A percentile compares a stretch with the other conserved stretches of the same genome.
Conservation (phyloP, 2,329 filamentous ascomycete genomes). For the Fusarium mundagurra region DNA sequence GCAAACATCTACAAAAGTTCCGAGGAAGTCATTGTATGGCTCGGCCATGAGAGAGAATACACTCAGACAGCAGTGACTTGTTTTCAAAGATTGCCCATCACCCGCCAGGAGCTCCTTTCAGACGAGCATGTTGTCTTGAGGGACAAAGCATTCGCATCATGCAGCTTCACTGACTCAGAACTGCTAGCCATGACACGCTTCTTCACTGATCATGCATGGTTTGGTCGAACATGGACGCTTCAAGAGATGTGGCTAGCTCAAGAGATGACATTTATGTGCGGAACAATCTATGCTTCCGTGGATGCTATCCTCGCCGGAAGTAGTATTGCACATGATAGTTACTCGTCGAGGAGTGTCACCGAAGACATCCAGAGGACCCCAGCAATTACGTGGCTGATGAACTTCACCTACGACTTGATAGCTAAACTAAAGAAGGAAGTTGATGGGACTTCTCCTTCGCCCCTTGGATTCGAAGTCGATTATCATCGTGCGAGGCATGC, state of each 20-base stretch:
- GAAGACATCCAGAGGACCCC: background rate
- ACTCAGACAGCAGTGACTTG: background rate
- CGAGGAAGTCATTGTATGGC: background rate
- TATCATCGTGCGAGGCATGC: background rate
- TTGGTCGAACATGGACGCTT: conserved; percentile 2
- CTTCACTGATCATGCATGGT: background rate
- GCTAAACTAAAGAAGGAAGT: background rate
- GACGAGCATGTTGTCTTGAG: background rate
- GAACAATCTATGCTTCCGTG: background rate
- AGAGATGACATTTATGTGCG: background rate
- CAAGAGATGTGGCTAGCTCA: conserved; percentile 6
- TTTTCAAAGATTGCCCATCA: background rate
- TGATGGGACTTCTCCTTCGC: background rate
- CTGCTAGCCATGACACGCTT: background rate
- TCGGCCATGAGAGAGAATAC: background rate
- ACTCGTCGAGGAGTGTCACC: background rate
- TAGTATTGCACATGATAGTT: background rate
- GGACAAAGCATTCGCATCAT: background rate
- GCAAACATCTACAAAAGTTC: background rate
- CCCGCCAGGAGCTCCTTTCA: background rate
- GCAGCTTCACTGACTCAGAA: background rate
- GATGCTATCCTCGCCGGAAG: background rate
- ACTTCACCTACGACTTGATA: background rate
- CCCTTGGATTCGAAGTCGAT: background rate
- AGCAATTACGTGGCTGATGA: background rate